Evolutionary conservation across 2,329 filamentous ascomycete species (phyloP).

Genomic region (Fusarium pseudocircinatum): DNA sequence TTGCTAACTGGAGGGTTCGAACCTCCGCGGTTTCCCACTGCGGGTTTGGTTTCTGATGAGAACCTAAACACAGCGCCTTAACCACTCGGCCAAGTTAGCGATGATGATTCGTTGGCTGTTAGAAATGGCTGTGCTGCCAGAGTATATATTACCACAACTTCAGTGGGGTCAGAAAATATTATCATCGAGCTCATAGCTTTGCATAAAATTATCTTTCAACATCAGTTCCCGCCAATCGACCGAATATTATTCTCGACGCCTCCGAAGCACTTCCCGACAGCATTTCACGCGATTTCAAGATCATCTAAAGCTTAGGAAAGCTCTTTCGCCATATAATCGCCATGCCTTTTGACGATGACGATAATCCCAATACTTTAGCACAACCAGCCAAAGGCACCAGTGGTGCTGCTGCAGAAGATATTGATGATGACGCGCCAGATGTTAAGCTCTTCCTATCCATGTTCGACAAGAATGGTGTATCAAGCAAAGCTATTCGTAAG

Average conservation of each 20-base stretch:
- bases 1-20: conserved; percentile 41
- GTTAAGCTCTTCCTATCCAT: conserved; percentile 76
- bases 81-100: conserved; percentile 41
- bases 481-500: conserved; percentile 78
- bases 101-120: conserved; percentile 31
- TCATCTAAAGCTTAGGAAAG: background rate
- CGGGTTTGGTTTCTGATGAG: conserved; percentile 37
- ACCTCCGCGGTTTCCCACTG: conserved; percentile 41
- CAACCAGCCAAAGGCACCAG: conserved; percentile 38
- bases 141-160: rapidly evolving
- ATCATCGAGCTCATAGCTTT: conserved; percentile 30
- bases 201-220: conserved; percentile 32
- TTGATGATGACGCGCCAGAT: conserved; percentile 85
- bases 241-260: background rate
- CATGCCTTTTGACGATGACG: conserved; percentile 59
- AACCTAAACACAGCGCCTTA: conserved; percentile 41
- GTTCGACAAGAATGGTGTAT: conserved; percentile 61
- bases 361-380: conserved; percentile 47
- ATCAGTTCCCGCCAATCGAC: conserved; percentile 5
- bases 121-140: rapidly evolving
- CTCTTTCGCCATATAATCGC: background rate
- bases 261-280: background rate
- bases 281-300: background rate
- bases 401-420: conserved; percentile 59
- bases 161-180: conserved; percentile 4